Base-by-base conservation (phyloP, 2,329 filamentous ascomycete species). In the Claviceps arundinis region DNA sequence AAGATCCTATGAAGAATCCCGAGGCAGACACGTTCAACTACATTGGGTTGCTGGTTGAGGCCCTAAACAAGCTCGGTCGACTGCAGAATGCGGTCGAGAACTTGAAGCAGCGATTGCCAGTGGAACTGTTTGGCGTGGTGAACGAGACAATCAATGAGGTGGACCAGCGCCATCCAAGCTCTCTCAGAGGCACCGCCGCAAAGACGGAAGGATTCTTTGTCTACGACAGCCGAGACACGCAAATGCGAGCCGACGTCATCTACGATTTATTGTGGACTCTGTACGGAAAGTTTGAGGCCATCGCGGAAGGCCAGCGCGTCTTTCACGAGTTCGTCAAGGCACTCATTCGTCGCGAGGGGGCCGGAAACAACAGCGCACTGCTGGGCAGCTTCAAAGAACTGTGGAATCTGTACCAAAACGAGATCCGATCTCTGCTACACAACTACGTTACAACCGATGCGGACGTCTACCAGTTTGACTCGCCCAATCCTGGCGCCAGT, bases 331-430 rank as follows among this genome's bases (percentile, higher is more conserved):
- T 94, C 47, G 85, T 96, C 62, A 85, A 85, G 56, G 87, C 87
- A 1, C 87, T 98, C 54, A 82, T 91, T 51, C 82, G 84, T 56
- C 82, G 94, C 48, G 90, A 97, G 63, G 86, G 85, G 4, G 73
- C 74, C 16, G 67, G 81, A 66, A 73, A 84, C 72, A 71, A 80
- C 59, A 77, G 72, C 42, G 76, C 80, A 1, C 75, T 97, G 48
- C 84, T 89, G 5, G 84, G 89, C 52, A 89, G 89, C 52, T 98
- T 98, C 69, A 93, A 91, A 62, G 93, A 97, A 69, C 72, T 98
- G 42, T 98, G 94, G 94, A 95, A 96, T 64, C 73, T 98, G 7
- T 91, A 96, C 62, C 93, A 98, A 64, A 97, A 94, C 67, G 93
- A 98, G 74, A 97, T 98, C 58, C 82, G 90, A 43, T 94, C 90